Evolutionary conservation across 768 basidiomycete genomes (phyloP), one percentile per base, ranked within the genome.

Genomic region (Lenzites betulinus): DNA sequence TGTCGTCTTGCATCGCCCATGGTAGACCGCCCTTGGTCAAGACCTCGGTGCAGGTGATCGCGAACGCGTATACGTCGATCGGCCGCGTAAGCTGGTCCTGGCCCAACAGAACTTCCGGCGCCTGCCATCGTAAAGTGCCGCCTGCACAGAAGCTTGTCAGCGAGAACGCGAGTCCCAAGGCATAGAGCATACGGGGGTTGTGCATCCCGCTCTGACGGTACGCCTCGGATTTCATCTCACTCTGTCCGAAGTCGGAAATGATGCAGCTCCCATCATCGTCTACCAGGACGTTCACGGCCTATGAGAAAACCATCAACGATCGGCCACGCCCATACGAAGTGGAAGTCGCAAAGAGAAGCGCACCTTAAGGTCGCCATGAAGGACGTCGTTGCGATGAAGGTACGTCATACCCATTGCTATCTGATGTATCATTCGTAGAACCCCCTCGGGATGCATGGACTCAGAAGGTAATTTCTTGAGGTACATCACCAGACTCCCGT

Each of bases 351-450:
- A 8, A 22, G 13, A 23, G 22, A 16, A 3, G 50, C 77, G 54
- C 35, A 88, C 90, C 80, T 92, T 93, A 51, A 94, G 77, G 73
- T 93, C 89, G 1, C 91, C 92, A 68, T 95, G 92, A 62, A 92
- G 68, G 3, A 93, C 82, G 3, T 81, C 86, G 59, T 81, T 74
- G 6, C 71, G 67, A 71, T 95, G 92, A 62, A 95, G 71, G 70
- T 93, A 93, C 53, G 83, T 80, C 91, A 95, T 92, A 9, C 92
- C 92, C 66, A 82, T 80, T 13, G 90, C 86, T 63, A 93, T 84
- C 72, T 93, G 87, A 58, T 85, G 78, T 69, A 93, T 82, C 73
- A 85, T 85, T 65, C 80, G 77, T 66, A 87, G 76, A 39, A 81
- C 70, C 62, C 88, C 83, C 18, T 74, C 73, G 38, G 76, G 74